Base-by-base conservation (phyloP, 2,329 filamentous ascomycete genomes). In the Hymenoscyphus scutula region DNA sequence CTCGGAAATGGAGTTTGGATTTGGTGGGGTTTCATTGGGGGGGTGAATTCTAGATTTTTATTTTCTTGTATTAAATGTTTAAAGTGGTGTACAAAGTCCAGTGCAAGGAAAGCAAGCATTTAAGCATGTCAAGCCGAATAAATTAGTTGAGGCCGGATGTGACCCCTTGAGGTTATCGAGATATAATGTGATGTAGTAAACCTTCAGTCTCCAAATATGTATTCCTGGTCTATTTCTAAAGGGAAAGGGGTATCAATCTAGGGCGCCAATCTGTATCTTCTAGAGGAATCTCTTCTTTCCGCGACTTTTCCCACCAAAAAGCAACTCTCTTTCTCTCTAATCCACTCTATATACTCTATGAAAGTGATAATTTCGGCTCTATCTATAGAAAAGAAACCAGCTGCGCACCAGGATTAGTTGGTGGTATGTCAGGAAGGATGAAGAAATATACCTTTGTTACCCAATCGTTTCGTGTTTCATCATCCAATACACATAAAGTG, bases 301-400 rank as follows among this genome's bases (percentile, higher is more conserved):
- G 23, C 41, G 23, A 19, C n/a, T 11, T 48, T 19, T 48, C 6
- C 38, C 13, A 19, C 5, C 5, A 45, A 23, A 45, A 45, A 45
- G 23, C 41, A 23, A 3, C 19, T 19, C 41, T 48, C 19, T 25
- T 23, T n/a, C 19, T 23, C 41, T 23, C 41, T 25, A 48, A 23
- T 10, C 41, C 41, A 48, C 6, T 48, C 23, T 48, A 48, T 48
- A 25, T 10, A n/a, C n/a, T 48, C 41, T 48, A 48, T 48, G 41
- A 48, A 45, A 48, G 19, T 25, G 41, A 23, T 19, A 10, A 3
- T 48, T 48, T 45, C 19, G n/a, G 41, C 41, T 25, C 41, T 48
- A 48, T 48, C 41, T 48, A 48, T 48, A 19, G n/a, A 23, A 19
- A 48, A 23, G 41, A 48, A 48, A 48, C n/a, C n/a, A 48, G 41